Conservation (phyloP, 805 yeast species). For the Candida succiphila region DNA sequence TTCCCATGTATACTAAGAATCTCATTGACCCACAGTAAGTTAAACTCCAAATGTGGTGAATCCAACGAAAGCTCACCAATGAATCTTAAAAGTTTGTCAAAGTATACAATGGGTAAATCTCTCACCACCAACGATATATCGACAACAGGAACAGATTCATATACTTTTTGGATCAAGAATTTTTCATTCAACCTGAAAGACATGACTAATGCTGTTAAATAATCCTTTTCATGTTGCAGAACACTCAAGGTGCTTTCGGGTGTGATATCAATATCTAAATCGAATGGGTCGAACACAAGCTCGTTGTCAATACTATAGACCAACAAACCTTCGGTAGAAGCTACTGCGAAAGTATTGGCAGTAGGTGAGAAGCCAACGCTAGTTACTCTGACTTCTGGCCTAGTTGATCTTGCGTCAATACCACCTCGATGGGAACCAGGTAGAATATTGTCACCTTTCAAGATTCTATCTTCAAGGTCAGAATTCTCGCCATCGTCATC, state of each 20-base stretch:
- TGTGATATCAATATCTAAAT: slow-evolving; percentile 85
- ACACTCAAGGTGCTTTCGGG: slow-evolving; percentile 63
- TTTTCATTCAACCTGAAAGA: slow-evolving; percentile 85
- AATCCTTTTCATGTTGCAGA: slow-evolving; percentile 49
- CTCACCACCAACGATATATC: slow-evolving; percentile 60
- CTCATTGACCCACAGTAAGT: slow-evolving; percentile 69
- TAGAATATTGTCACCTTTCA: slow-evolving; percentile 52
- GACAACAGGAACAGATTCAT: slow-evolving; percentile 56
- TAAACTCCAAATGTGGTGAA: slow-evolving; percentile 78
- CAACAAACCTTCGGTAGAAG: slow-evolving; percentile 88
- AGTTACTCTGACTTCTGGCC: slow-evolving; percentile 80
- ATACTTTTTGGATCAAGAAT: slow-evolving; percentile 60
- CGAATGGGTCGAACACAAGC: slow-evolving; percentile 85
- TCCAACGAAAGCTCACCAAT: slow-evolving; percentile 60
- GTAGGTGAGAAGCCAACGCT: slow-evolving; percentile 82
- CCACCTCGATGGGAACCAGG: slow-evolving; percentile 90
- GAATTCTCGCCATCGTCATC: slow-evolving; percentile 83
- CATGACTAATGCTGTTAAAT: slow-evolving; percentile 78
- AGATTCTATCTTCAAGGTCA: slow-evolving; percentile 59
- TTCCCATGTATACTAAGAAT: slow-evolving; percentile 68
- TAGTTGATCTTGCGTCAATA: slow-evolving; percentile 59
- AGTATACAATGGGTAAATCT: slow-evolving; percentile 72
- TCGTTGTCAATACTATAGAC: slow-evolving; percentile 72
- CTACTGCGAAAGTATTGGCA: slow-evolving; percentile 83
- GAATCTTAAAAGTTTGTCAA: slow-evolving; percentile 55